Evolutionary conservation across 1,284 basidiomycete genomes (phyloP), one percentile per base, ranked within the genome.

Genomic region (Erythrobasidium hasegawianum): DNA sequence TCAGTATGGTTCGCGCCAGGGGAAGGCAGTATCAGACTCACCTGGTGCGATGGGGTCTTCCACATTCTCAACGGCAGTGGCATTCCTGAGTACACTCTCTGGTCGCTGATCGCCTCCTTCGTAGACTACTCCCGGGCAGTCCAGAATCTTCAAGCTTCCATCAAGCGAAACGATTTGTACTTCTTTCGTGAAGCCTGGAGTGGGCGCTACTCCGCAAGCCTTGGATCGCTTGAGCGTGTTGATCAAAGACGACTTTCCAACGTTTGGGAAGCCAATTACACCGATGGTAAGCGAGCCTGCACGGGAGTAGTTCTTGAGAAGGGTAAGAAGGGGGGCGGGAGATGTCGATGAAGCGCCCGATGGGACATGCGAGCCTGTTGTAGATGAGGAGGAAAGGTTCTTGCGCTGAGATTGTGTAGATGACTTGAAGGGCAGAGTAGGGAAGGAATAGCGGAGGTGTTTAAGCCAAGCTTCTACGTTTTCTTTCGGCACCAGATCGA

Each of bases 251-350:
- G 89, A 93, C 80, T 98, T 98, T 10, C 95, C 95, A 60, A 97
- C 95, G 78, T 98, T 98, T 2, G 95, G 95, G 75, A 94, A 95
- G 1, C 95, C 95, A 33, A 97, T 90, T 22, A 97, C 88, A 16
- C 95, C 95, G 60, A 97, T 86, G 0, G 92, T 95, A 53, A 94
- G 82, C 65, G 70, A 72, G 56, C 38, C 73, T 14, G 56, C 52
- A 24, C 62, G 64, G 53, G 68, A 57, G 78, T 93, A 96, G 16
- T 90, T 90, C 76, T 98, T 98, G 59, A 97, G 83, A 1, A 98
- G 82, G 61, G 89, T 87, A 22, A 97, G 81, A 1, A 98, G 81
- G 0, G 82, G 81, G 3, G 81, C 80, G 13, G 82, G 84, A 0
- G 90, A 89, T 0, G 90, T 88, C 2, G 75, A 73, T 10, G 74